Evolutionary conservation across 495 filamentous ascomycete species (phyloP), one percentile per base, ranked within the genome.

Genomic region (Trypethelium eluteriae): DNA sequence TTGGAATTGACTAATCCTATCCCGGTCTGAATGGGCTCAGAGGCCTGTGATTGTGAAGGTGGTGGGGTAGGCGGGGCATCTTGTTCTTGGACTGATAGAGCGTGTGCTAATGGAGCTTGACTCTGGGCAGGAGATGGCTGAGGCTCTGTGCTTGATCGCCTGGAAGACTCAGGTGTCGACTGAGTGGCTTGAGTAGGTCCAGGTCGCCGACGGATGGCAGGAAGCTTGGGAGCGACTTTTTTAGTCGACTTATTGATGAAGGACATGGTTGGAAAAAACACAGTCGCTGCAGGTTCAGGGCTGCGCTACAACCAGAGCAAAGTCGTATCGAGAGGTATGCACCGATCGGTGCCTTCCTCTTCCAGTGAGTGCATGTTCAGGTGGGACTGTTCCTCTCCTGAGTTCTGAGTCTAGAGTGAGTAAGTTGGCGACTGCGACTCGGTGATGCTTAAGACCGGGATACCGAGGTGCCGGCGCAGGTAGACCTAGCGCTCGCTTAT

Each of bases 171-270:
- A 16, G 49, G 16, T 5, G 10, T 53, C 12, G 16, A 5, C 16
- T 53, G 49, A 53, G 49, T 18, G 25, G 49, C 12, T 18, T 11
- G 25, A 53, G 25, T 18, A 59, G 18, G 25, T 9, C 3, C 53
- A 59, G 53, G 53, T 59, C 53, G 53, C 36, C 53, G 11, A 36
- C 53, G 53, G 25, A 59, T 3, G 2, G 25, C 53, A 36, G 53
- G 53, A 59, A 59, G 53, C 14, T 36, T 59, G 7, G 53, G 53
- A 14, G 53, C 53, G 6, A 59, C 32, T 14, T 18, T 59, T 36
- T 59, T 59, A 6, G 18, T 59, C 5, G 53, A 59, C 32, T 59
- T 59, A 32, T 59, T 59, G 53, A 59, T 59, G 32, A 59, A 59
- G 25, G 53, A 59, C 53, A 59, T 59, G 53, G 18, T 36, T 10